Evolutionary conservation across 306 rosid species (phyloP).

Genomic region (Vigna hirtella): DNA sequence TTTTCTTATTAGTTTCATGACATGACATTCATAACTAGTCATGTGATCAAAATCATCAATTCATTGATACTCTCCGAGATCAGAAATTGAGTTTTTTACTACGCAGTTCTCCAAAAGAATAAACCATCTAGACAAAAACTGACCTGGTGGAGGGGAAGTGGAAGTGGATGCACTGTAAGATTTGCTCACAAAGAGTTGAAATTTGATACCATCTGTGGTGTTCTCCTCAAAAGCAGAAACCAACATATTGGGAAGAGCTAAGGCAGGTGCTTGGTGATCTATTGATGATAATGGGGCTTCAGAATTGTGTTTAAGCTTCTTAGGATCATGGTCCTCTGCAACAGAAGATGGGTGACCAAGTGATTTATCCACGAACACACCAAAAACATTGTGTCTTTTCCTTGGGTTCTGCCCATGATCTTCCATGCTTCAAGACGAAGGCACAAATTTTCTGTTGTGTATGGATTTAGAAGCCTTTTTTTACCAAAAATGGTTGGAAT

Average conservation of each 20-base stretch:
- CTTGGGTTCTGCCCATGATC: slow-evolving; percentile 8
- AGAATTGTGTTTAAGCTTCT: slow-evolving; percentile 37
- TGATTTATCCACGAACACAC: slow-evolving; percentile 31
- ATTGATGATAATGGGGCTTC: slow-evolving; percentile 28
- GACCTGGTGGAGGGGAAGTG: slow-evolving; percentile 37
- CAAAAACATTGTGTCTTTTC: slow-evolving; percentile 32
- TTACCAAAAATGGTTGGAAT: neutral
- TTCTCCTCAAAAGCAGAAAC: slow-evolving; percentile 27
- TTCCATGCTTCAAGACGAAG: slow-evolving; percentile 22
- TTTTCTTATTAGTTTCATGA: neutral
- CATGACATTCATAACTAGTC: neutral
- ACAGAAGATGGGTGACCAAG: slow-evolving; percentile 8
- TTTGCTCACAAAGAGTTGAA: slow-evolving; percentile 41
- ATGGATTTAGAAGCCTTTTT: neutral
- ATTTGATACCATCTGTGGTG: slow-evolving; percentile 5
- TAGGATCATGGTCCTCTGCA: slow-evolving; percentile 24
- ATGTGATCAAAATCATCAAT: slow-evolving; percentile 6
- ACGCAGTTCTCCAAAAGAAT: neutral
- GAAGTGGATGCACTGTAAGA: slow-evolving; percentile 7
- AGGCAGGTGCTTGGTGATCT: slow-evolving; percentile 17
- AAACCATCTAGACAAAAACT: neutral
- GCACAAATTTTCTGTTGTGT: neutral
- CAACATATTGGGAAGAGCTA: slow-evolving; percentile 9
- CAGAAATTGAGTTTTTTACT: neutral
- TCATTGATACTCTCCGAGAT: neutral